A percentile compares a stretch with the other conserved stretches of the same genome.
These are phyloP conservation scores for Aspergillus sp. DNA, from an alignment of 2,329 filamentous ascomycete species.

Conservation along the genomic window DNA sequence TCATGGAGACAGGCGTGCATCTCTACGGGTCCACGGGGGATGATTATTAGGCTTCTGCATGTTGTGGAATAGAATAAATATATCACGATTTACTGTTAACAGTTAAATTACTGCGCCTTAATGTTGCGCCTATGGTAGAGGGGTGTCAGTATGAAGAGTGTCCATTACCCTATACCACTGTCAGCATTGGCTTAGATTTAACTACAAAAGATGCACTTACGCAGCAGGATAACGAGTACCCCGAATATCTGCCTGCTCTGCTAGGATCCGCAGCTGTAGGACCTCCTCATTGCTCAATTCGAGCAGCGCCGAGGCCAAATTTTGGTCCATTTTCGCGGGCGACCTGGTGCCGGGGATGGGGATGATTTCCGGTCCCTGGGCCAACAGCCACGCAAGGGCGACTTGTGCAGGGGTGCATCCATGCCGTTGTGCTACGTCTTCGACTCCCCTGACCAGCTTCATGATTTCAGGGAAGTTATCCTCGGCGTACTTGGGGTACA, in stretches of 20 bases:
- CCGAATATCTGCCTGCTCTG: not conserved
- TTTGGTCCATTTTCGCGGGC: not conserved
- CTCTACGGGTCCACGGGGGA: no score
- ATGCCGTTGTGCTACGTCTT: constrained; percentile 54
- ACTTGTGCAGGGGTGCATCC: constrained; percentile 58
- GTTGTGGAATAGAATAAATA: no score
- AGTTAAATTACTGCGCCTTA: no score
- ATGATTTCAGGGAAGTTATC: constrained; percentile 58
- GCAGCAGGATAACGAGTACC: not conserved
- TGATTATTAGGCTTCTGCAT: no score
- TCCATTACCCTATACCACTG: not conserved
- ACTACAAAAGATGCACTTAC: not conserved
- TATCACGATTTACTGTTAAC: no score
- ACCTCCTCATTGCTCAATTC: not conserved
- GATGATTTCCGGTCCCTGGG: constrained; percentile 29
- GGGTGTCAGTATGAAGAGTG: not conserved
- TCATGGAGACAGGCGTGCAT: no score
- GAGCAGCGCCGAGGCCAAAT: not conserved
- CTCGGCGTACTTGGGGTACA: constrained; percentile 48
- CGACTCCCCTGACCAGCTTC: constrained; percentile 51
- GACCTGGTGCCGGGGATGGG: constrained; percentile 7
- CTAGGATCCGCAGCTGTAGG: not conserved
- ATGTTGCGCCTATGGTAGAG: not conserved
- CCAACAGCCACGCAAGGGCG: constrained; percentile 63
- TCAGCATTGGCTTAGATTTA: not conserved